Percentiles rank a stretch among this genome's conserved stretches.
Conservation (phyloP, 352 stramenopile genomes). For the Saprolegnia diclina region DNA sequence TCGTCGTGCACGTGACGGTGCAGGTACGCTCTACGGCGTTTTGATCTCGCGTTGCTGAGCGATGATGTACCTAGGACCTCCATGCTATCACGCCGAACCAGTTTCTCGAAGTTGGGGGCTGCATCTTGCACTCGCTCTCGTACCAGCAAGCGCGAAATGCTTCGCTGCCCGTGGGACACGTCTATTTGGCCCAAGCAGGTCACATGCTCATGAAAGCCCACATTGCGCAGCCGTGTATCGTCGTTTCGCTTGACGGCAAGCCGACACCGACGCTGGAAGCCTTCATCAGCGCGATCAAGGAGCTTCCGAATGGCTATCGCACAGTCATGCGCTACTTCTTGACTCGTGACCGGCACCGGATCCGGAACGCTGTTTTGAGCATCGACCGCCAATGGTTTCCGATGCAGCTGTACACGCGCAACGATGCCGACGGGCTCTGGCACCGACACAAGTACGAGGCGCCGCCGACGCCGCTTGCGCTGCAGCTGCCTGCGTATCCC, state of each 20-base stretch:
- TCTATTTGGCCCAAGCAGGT: constrained; percentile 81
- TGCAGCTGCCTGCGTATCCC: constrained; percentile 44
- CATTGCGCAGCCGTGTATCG: constrained; percentile 79
- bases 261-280: constrained; percentile 75
- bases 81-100: constrained; percentile 74
- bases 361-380: constrained; percentile 82
- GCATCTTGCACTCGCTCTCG: constrained; percentile 83
- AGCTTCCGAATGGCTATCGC: constrained; percentile 69
- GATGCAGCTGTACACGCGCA: constrained; percentile 69
- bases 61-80: no score
- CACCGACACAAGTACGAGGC: constrained; percentile 30
- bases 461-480: constrained; percentile 17
- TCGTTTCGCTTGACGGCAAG: constrained; percentile 85
- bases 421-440: constrained; percentile 69
- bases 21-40: constrained; percentile 28
- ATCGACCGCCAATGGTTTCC: constrained; percentile 88
- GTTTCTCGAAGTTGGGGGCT: constrained; percentile 82
- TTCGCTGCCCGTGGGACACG: constrained; percentile 60
- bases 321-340: constrained; percentile 84
- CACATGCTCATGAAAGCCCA: constrained; percentile 90
- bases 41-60: not conserved
- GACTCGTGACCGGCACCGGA: constrained; percentile 78
- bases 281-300: constrained; percentile 77
- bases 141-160: constrained; percentile 85
- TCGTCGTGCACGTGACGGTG: constrained; percentile 41